Evolutionary conservation across 352 stramenopile species (phyloP), one percentile per base, ranked within the genome.

Genomic region (Pythium sp.): DNA sequence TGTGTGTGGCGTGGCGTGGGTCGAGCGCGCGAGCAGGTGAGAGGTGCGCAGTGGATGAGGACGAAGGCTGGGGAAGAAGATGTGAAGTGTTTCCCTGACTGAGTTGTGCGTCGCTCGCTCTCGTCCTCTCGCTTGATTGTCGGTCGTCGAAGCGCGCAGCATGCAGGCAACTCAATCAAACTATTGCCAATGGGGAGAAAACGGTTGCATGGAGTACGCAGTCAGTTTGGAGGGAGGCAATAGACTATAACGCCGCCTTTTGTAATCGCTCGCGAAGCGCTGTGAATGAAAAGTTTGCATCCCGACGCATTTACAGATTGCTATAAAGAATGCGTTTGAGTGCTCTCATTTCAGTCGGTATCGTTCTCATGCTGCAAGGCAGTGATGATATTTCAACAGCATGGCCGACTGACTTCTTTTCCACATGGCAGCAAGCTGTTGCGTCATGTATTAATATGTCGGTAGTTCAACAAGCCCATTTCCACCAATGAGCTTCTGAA

Each of bases 171-270:
- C 18, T 22, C 24, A 18, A 22, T 57, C 22, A 34, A 32, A 30
- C 47, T 55, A 28, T 12, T 30, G 22, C 20, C 24, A 30, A 18
- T 12, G 3, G 49, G 49, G 49, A 15, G 49, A 56, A 26, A 28
- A 28, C 8, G 47, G 47, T 55, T n/a, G 47, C 47, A 15, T 56
- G 49, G 49, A 30, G 49, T 26, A 56, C 12, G 49, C 20, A 30
- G 54, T 34, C n/a, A 34, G 28, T 18, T 41, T 26, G 54, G 56
- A 61, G 56, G 32, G 30, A 61, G 56, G 30, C 56, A 61, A 61
- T 61, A 61, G 56, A 61, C 56, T 61, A 61, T 61, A 47, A 61
- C 47, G 30, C 56, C 56, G 18, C 43, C 43, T 55, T 61, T 46
- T 61, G 56, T 28, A 51, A 51, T n/a, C 7, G 43, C 43, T 51